Percentiles rank a stretch among this genome's conserved stretches.
Conservation (phyloP, 2,329 filamentous ascomycete species). For the Xylaria sp. region DNA sequence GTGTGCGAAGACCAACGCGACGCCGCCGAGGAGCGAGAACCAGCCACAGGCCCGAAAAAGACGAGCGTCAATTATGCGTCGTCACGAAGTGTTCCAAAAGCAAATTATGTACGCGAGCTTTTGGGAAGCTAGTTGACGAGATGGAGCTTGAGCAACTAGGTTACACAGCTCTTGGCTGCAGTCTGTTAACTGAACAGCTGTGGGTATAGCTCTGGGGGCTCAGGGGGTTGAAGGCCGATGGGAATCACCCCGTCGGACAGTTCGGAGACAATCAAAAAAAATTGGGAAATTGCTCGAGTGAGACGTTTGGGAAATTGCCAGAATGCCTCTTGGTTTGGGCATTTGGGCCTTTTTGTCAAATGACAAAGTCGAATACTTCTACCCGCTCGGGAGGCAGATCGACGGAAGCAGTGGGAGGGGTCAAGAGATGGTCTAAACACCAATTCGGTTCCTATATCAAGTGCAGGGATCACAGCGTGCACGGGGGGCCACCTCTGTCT, state of each 20-base stretch:
- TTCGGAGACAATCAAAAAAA: not conserved
- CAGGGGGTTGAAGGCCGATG: too few relatives aligned
- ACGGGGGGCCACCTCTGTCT: not conserved
- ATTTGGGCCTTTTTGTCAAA: slow-evolving; percentile 23
- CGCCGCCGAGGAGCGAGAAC: not conserved
- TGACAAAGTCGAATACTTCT: slow-evolving; percentile 7
- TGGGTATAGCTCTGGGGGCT: not conserved
- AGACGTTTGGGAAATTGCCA: slow-evolving; percentile 9
- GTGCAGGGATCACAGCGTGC: slow-evolving; percentile 25
- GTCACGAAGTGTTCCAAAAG: not conserved
- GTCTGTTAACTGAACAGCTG: slow-evolving; percentile 5
- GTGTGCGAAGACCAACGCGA: slow-evolving; percentile 1
- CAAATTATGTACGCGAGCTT: slow-evolving; percentile 3
- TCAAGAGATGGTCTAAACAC: slow-evolving; percentile 21
- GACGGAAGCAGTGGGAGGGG: slow-evolving; percentile 19
- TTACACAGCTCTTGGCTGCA: slow-evolving; percentile 24
- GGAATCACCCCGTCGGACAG: too few relatives aligned
- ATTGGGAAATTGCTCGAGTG: not conserved
- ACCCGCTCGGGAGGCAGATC: slow-evolving; percentile 16
- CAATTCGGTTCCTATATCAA: slow-evolving; percentile 20
- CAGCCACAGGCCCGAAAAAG: not conserved
- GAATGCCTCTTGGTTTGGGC: not conserved
- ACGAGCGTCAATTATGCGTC: not conserved
- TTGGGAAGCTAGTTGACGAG: not conserved
- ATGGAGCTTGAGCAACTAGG: slow-evolving; percentile 5